Base-by-base conservation (phyloP, 2,329 filamentous ascomycete species). In the Geosmithia flava region DNA sequence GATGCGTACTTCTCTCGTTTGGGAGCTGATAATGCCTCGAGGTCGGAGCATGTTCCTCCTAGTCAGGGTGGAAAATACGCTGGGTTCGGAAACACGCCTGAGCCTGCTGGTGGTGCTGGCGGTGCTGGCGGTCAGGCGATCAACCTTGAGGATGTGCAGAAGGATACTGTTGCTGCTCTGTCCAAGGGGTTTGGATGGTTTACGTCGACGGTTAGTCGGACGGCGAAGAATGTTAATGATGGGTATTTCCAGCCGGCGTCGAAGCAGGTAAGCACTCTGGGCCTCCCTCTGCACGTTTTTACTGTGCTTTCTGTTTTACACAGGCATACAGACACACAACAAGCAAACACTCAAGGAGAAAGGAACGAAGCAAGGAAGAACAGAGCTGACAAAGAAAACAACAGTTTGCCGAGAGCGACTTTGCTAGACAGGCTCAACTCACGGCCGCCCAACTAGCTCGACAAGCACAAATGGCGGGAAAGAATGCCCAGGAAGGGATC, bases 121-220 rank as follows among this genome's bases (percentile, higher is more conserved):
- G 33, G 33, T 11, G 33, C 6, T 16, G 6, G 13, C 6, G 33
- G 33, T 6, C 33, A 37, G 33, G 23, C 67, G 85, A 23, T 86
- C 85, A 0, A 80, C 80, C 13, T 93, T n/a, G 84, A 93, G 48
- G 91, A 97, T 48, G 79, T 97, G 60, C 88, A 95, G 65, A 86
- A 83, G 61, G 93, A 98, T 62, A 90, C 93, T 0, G 73, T 97
- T 53, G 90, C 80, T 1, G 89, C 91, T 16, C 66, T 98, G 56
- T 88, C 82, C 27, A 96, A 95, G 67, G 87, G 91, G 0, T 94
- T 97, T 58, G 91, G 91, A 8, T 97, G 93, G 89, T 88, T 97
- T 59, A 79, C 88, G 17, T 85, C 80, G 33, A 89, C 87, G 13
- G 88, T 97, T 42, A 82, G 81, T 23, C 95, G 93, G 73, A 86